Evolutionary conservation across 1,284 basidiomycete genomes (phyloP).

Genomic region (Caloboletus inedulis): DNA sequence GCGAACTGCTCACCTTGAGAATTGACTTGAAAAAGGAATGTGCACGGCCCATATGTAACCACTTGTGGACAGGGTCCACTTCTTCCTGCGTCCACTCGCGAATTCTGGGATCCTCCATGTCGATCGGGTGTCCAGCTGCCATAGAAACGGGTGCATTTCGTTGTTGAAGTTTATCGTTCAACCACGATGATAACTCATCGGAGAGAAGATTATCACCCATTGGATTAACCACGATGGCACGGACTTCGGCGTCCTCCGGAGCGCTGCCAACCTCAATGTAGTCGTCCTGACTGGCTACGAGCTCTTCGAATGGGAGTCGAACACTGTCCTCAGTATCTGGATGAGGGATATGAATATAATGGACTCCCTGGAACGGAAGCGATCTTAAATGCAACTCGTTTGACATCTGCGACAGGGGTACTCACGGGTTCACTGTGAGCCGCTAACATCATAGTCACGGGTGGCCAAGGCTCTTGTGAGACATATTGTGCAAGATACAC

Average conservation of each 20-base stretch:
- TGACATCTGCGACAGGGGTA: not conserved
- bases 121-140: conserved; percentile 11
- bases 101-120: conserved; percentile 40
- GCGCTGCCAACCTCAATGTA: conserved; percentile 23
- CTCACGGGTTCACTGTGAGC: conserved; percentile 33
- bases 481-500: conserved; percentile 38
- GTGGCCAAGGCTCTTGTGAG: conserved; percentile 27
- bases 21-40: conserved; percentile 23
- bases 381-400: not conserved
- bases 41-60: conserved; percentile 22
- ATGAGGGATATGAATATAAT: conserved; percentile 33
- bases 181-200: conserved; percentile 26
- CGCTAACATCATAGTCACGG: conserved; percentile 35
- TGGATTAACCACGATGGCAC: conserved; percentile 20
- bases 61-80: conserved; percentile 25
- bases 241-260: conserved; percentile 23
- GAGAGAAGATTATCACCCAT: conserved; percentile 15
- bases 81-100: conserved; percentile 36
- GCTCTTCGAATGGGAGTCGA: conserved; percentile 29
- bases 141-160: conserved; percentile 19
- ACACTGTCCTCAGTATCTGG: conserved; percentile 15
- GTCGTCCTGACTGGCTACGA: conserved; percentile 25
- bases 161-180: conserved; percentile 29
- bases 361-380: conserved; percentile 19
- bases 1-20: conserved; percentile 22